Conservation (phyloP, 108 stramenopile genomes). For the Cyclotella atomus region DNA sequence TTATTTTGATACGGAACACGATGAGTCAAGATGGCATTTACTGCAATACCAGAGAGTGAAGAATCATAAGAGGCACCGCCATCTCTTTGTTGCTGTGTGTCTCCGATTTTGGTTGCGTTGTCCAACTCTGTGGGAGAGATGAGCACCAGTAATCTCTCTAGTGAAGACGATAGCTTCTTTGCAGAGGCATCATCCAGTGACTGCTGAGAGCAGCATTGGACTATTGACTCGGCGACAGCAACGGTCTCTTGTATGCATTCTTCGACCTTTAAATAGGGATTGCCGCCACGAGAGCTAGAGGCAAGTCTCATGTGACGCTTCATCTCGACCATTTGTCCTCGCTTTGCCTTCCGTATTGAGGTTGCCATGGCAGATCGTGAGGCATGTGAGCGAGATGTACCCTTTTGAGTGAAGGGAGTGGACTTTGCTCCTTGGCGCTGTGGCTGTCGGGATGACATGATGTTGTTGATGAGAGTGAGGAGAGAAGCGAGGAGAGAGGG, state of each 20-base stretch:
- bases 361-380: constrained; percentile 12
- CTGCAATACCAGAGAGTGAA: constrained; percentile 27
- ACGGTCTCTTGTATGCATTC: not conserved
- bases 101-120: not conserved
- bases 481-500: too few species aligned
- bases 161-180: not conserved
- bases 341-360: constrained; percentile 31
- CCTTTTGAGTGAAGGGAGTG: constrained; percentile 27
- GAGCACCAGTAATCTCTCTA: constrained; percentile 17
- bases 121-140: constrained; percentile 9
- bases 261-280: constrained; percentile 2
- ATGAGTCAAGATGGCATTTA: constrained; percentile 24
- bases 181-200: not conserved
- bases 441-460: constrained; percentile 2
- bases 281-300: not conserved
- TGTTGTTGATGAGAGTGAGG: not conserved
- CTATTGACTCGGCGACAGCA: not conserved
- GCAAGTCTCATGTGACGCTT: constrained; percentile 29
- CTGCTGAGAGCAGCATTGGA: not conserved
- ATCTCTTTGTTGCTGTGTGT: not conserved
- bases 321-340: constrained; percentile 13
- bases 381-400: not conserved
- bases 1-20: not conserved
- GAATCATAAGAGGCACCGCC: constrained; percentile 32
- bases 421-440: constrained; percentile 15